phyloP scores from a whole-genome alignment of 495 filamentous ascomycete genomes.

The Trichoderma asperelloides region DNA sequence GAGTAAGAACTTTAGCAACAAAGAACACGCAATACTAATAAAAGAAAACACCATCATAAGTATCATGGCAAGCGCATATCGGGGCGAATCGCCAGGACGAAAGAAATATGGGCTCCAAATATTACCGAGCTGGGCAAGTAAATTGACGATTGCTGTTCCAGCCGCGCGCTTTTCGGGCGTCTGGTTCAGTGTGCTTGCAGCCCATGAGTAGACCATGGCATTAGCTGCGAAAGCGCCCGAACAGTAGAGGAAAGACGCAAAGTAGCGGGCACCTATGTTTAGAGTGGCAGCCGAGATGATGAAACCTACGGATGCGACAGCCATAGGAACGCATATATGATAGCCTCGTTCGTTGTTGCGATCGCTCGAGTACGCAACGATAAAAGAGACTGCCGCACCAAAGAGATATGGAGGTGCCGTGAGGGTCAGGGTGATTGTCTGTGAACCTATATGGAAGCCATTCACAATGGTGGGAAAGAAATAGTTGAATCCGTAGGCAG shows the following conservation, averaged over 20 bases:
- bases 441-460: slow-evolving; percentile 29
- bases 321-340: slow-evolving; percentile 35
- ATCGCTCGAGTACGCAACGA: slow-evolving; percentile 31
- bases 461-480: slow-evolving; percentile 41
- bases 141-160: background rate
- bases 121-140: slow-evolving; percentile 1
- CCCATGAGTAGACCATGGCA: slow-evolving; percentile 36
- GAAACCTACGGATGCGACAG: slow-evolving; percentile 35
- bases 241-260: slow-evolving; percentile 33
- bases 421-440: slow-evolving; percentile 34
- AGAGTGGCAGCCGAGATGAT: slow-evolving; percentile 27
- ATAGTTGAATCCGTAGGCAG: slow-evolving; percentile 14
- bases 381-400: slow-evolving; percentile 26
- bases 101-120: slow-evolving; percentile 10
- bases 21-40: background rate
- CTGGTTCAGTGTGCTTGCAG: slow-evolving; percentile 27
- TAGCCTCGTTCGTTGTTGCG: slow-evolving; percentile 38
- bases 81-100: background rate
- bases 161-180: slow-evolving; percentile 35
- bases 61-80: slow-evolving; percentile 9
- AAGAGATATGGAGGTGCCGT: slow-evolving; percentile 40
- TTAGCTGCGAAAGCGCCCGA: slow-evolving; percentile 36
- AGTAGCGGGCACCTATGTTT: slow-evolving; percentile 33
- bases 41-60: slow-evolving; percentile 1
- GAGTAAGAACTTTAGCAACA: background rate